Evolutionary conservation across 306 rosid genomes (phyloP).

Genomic region (Ammopiptanthus mongolicus): DNA sequence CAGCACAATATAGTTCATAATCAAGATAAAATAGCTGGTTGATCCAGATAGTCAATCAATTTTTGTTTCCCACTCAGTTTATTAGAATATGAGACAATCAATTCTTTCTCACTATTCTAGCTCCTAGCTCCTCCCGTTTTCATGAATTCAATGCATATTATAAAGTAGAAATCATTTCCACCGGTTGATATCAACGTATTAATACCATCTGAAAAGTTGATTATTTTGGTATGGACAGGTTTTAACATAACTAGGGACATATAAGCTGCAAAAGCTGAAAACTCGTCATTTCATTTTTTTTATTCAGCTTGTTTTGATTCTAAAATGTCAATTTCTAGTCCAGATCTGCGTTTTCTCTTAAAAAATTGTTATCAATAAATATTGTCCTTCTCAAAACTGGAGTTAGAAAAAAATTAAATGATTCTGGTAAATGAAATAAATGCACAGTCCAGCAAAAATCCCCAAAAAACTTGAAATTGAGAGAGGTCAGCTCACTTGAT

Average conservation of each 20-base stretch:
- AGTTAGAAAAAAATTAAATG: background rate
- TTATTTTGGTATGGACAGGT: background rate
- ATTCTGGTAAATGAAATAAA: constrained; percentile 8
- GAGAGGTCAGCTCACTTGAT: background rate
- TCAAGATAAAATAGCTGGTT: background rate
- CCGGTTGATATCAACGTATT: background rate
- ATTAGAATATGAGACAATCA: background rate
- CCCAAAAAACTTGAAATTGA: background rate
- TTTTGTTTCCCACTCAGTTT: background rate
- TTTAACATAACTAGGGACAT: background rate
- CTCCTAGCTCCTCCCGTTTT: background rate
- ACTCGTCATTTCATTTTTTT: background rate
- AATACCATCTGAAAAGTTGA: background rate
- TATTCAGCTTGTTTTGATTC: constrained; percentile 9
- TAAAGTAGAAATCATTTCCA: background rate
- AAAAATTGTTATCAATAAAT: background rate
- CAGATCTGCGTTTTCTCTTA: background rate
- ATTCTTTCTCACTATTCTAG: background rate
- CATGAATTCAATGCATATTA: constrained; percentile 2
- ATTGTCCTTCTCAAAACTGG: background rate
- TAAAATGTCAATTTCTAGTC: constrained; percentile 15
- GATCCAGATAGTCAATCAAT: background rate
- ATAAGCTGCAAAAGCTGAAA: background rate
- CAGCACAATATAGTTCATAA: background rate
- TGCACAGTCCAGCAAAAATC: background rate